Base-by-base conservation (phyloP, 768 basidiomycete species). In the Russula virescens region DNA sequence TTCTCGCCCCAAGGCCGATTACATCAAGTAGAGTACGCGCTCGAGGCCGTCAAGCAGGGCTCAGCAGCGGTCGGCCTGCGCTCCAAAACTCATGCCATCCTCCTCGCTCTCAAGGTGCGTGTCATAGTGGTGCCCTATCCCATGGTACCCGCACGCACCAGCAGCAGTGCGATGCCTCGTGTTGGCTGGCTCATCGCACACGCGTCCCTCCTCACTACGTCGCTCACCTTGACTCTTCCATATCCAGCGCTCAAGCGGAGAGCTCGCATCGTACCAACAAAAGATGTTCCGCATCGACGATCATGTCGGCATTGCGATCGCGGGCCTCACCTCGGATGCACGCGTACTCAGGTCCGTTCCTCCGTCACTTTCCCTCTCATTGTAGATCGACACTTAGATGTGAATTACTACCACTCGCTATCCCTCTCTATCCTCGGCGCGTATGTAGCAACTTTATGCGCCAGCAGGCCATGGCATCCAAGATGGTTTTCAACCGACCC, bases 271-370 rank as follows among this genome's bases (percentile, higher is more conserved):
- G n/a, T 98, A 98, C 81, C 97, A 99, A 73, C 95, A 98, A 79
- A 98, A 99, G 83, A 91, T 98, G 88, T 97, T 96, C 75, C 83
- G 94, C 71, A 96, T 99, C 86, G 97, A 99, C 72, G 94, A 98
- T 75, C 97, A 99, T 77, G 87, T 97, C 69, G 97, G 97, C n/a
- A 94, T 99, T 71, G 96, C 95, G 53, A 98, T 99, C 73, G 97
- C 97, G 55, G 97, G 97, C n/a, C 78, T 99, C 65, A 99, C 97
- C 10, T 94, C 91, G 50, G 97, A 99, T 79, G 97, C 97, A 48
- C 89, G 97, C 73, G 97, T 98, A 2, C 76, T 99, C 69, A 96
- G 93, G 95, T 94, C 67, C 63, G 81, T 74, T 49, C 21, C 16
- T 2, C 5, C 16, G 31, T 4, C n/a, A 16, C 53, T 14, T 34